Evolutionary conservation across 2,329 filamentous ascomycete genomes (phyloP).

Genomic region (Volutella citrinella): DNA sequence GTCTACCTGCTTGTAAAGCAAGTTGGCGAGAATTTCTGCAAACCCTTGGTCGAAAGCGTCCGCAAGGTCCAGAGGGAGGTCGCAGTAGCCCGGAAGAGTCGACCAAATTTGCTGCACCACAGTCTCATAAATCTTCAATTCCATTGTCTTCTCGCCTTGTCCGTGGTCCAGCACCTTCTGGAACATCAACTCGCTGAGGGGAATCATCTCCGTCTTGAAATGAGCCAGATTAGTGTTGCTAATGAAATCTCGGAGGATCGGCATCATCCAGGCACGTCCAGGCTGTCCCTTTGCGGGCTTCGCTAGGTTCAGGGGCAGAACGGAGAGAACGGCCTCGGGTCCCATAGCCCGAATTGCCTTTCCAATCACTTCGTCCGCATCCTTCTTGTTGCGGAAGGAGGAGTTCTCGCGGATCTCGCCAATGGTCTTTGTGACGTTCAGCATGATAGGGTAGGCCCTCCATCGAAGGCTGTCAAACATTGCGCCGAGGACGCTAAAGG

Average conservation of each 20-base stretch:
- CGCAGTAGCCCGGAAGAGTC: conserved; percentile 89
- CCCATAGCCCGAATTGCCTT: conserved; percentile 89
- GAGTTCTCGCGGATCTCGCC: conserved; percentile 86
- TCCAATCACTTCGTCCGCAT: conserved; percentile 86
- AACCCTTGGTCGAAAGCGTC: conserved; percentile 82
- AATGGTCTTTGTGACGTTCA: conserved; percentile 71
- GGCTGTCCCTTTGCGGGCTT: conserved; percentile 74
- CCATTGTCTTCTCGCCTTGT: conserved; percentile 82
- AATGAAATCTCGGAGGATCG: conserved; percentile 83
- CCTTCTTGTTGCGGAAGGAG: conserved; percentile 89
- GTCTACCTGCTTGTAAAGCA: conserved; percentile 89
- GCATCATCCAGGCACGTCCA: conserved; percentile 91
- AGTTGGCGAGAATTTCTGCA: conserved; percentile 84
- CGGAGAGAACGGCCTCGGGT: conserved; percentile 74
- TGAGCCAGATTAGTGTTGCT: conserved; percentile 84
- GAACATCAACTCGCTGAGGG: conserved; percentile 86
- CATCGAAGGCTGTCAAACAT: conserved; percentile 87
- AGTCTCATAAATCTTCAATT: conserved; percentile 97
- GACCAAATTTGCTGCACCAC: conserved; percentile 96
- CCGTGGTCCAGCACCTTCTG: conserved; percentile 84
- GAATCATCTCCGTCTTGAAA: conserved; percentile 83
- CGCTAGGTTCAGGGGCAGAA: conserved; percentile 82
- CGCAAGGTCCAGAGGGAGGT: conserved; percentile 76
- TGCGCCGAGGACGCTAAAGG: conserved; percentile 82
- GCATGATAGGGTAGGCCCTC: conserved; percentile 76